Evolutionary conservation across 768 basidiomycete genomes (phyloP).

Genomic region (Trametes gibbosa): DNA sequence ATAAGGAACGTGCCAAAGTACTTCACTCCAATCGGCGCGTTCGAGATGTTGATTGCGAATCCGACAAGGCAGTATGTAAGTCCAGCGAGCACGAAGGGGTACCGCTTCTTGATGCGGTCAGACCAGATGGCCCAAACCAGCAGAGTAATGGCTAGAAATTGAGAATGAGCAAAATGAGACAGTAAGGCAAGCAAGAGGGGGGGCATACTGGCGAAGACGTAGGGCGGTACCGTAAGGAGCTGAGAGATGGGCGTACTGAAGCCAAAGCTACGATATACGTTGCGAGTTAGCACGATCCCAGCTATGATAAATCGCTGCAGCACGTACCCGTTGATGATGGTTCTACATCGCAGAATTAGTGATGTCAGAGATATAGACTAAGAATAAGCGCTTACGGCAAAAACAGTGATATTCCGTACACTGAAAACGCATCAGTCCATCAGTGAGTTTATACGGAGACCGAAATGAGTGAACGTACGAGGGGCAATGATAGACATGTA

Average conservation of each 20-base stretch:
- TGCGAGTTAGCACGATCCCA: neutral
- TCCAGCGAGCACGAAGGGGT: constrained; percentile 56
- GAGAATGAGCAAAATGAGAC: too few relatives aligned
- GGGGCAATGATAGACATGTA: constrained; percentile 10
- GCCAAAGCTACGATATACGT: constrained; percentile 46
- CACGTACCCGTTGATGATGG: constrained; percentile 53
- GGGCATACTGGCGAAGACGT: constrained; percentile 47
- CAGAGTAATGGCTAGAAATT: constrained; percentile 45
- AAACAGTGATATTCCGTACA: neutral
- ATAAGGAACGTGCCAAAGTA: constrained; percentile 74
- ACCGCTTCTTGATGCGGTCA: constrained; percentile 54
- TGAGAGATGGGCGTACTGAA: constrained; percentile 55
- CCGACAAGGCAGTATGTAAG: constrained; percentile 54
- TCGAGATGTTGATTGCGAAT: constrained; percentile 62
- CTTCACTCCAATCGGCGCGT: constrained; percentile 52
- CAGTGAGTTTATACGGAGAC: neutral
- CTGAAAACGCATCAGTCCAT: neutral
- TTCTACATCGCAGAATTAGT: constrained; percentile 24
- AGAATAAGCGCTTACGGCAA: too few relatives aligned
- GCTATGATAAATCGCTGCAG: constrained; percentile 34
- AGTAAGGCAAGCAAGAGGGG: neutral
- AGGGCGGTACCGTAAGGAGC: constrained; percentile 68
- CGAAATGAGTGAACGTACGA: neutral
- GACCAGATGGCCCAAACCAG: constrained; percentile 56
- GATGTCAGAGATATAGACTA: too few relatives aligned